Evolutionary conservation across 106 monocot species (phyloP), one percentile per base, ranked within the genome.

Genomic region (Dendrobium officinale): DNA sequence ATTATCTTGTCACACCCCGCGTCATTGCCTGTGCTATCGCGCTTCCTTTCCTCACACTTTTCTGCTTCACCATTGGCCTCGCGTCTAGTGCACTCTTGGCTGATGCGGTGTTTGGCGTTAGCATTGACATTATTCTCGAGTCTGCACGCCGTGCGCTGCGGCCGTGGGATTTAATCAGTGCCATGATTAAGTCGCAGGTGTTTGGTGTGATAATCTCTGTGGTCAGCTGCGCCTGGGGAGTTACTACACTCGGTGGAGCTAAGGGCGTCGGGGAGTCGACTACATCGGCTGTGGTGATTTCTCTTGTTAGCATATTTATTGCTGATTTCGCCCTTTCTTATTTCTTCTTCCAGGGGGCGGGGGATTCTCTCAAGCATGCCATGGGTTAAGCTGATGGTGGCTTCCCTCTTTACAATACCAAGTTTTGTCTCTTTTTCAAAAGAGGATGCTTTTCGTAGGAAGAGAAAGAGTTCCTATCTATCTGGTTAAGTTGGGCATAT

Each of bases 221-320:
- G 1, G 94, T 97, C 22, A 97, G 96, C 79, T 97, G 94, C 73
- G 84, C 97, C 4, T 98, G 94, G 94, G 97, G 97, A 0, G 85
- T 88, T 44, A 94, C 97, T 4, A 98, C 97, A 19, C 55, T 89
- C 15, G 90, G 92, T 2, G 92, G 92, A 11, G 92, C 92, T 20
- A 92, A 92, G 84, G 92, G 90, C 37, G 92, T 92, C 27, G 92
- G 92, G 3, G 92, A 92, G 81, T 88, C 90, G 16, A 92, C 92
- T 6, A 92, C 92, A 5, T 92, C 92, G 0, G 92, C 92, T 1
- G 92, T 92, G 20, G 92, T 92, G 9, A 85, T 92, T 27, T 92
- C 92, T 1, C 88, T 92, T 11, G 92, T 92, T 18, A 73, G 88
- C 33, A 88, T 92, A 13, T 98, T 98, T 66, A 84, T 94, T 47